phyloP scores from a whole-genome alignment of 73 alveolate genomes.

The Vitrella brassicaformis region DNA sequence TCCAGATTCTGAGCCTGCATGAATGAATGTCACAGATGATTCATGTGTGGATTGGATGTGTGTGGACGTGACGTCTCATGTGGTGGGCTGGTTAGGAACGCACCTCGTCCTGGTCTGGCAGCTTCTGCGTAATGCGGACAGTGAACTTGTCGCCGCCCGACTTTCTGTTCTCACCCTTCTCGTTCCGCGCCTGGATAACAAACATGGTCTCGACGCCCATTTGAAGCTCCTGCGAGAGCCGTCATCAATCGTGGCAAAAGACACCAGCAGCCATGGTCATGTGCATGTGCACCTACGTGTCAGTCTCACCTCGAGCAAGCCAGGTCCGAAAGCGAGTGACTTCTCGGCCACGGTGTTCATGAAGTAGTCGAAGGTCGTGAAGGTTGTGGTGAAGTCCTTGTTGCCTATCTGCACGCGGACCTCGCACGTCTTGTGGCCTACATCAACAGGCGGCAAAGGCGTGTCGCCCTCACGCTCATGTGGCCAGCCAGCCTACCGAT shows the following conservation, averaged over 20 bases:
- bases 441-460: not conserved
- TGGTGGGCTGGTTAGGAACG: too few relatives aligned
- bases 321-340: conserved; percentile 99
- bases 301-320: conserved; percentile 84
- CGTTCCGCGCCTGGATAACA: conserved; percentile 84
- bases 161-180: conserved; percentile 78
- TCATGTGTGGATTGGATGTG: too few relatives aligned
- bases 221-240: conserved; percentile 10
- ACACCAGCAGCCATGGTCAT: too few relatives aligned
- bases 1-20: too few relatives aligned
- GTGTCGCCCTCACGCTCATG: too few relatives aligned
- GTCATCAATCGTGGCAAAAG: not conserved
- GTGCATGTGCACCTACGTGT: too few relatives aligned
- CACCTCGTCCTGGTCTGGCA: not conserved
- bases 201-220: conserved; percentile 50
- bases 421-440: conserved; percentile 38
- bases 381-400: conserved; percentile 81
- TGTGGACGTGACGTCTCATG: too few relatives aligned
- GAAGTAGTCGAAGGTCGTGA: conserved; percentile 63
- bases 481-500: too few relatives aligned
- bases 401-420: conserved; percentile 76
- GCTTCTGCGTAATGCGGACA: conserved; percentile 45
- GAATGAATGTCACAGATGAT: too few relatives aligned
- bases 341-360: conserved; percentile 80
- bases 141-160: conserved; percentile 84